These are phyloP conservation scores for Penicillium roqueforti DNA, from an alignment of 495 filamentous ascomycete species.

Conservation along the genomic window DNA sequence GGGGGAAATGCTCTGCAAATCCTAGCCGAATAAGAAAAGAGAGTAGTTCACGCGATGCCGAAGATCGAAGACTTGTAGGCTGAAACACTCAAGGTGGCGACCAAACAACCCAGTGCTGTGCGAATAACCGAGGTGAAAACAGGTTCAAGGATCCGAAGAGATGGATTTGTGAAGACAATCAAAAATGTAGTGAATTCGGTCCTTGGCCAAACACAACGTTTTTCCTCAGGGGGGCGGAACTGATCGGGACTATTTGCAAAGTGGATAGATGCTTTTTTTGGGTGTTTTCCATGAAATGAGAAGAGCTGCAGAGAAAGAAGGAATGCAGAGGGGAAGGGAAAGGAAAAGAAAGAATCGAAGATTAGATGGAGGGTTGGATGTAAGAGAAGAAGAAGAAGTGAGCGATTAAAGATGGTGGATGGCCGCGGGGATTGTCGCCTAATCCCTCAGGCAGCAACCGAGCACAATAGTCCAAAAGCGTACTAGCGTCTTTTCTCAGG, in stretches of 20 bases:
- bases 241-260: slow-evolving; percentile 29
- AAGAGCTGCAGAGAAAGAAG: slow-evolving; percentile 34
- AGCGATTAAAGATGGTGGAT: slow-evolving; percentile 20
- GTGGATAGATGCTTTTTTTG: slow-evolving; percentile 22
- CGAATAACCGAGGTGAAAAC: slow-evolving; percentile 4
- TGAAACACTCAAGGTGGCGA: slow-evolving; percentile 20
- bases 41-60: slow-evolving; percentile 21
- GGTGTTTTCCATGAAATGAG: slow-evolving; percentile 14
- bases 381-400: slow-evolving; percentile 22
- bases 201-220: slow-evolving; percentile 25
- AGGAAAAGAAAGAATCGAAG: slow-evolving; percentile 34
- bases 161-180: neutral
- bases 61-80: slow-evolving; percentile 9
- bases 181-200: slow-evolving; percentile 10
- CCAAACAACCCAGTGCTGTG: slow-evolving; percentile 7
- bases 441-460: slow-evolving; percentile 5
- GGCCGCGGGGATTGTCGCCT: slow-evolving; percentile 22
- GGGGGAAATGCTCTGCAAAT: slow-evolving; percentile 47
- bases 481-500: slow-evolving; percentile 7
- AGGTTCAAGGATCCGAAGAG: slow-evolving; percentile 1
- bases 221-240: slow-evolving; percentile 29
- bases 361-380: slow-evolving; percentile 14
- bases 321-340: slow-evolving; percentile 29
- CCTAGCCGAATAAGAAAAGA: slow-evolving; percentile 27
- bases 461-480: slow-evolving; percentile 2